Evolutionary conservation across 1,139 yeast species (phyloP), one percentile per base, ranked within the genome.

Genomic region (Geotrichum citri-aurantii): DNA sequence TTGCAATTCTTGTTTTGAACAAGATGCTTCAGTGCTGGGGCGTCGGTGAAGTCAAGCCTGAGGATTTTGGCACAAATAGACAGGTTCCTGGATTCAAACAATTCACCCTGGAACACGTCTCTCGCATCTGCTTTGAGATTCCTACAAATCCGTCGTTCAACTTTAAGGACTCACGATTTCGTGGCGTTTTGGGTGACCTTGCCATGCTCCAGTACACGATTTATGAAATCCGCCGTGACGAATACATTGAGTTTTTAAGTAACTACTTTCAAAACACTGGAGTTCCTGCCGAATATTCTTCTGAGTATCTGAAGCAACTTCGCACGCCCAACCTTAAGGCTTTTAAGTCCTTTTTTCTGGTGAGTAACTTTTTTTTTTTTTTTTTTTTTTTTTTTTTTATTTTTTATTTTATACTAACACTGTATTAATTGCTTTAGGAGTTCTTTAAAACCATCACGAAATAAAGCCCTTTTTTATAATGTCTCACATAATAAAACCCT

Each of bases 101-200:
- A 59, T 85, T 81, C 68, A 79, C 92, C 60, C 81, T 88, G 72
- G 83, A 84, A 56, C 86, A 85, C 64, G 79, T 83, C 47, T 81
- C 91, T 8, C 82, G 86, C 57, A 74, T 89, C 59, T 79, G 85
- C 53, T 88, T 91, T 75, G 95, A 89, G 69, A 76, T 91, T 56
- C 91, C 96, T 11, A 85, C 89, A 67, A 85, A 86, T 65, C 82
- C 84, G 52, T 80, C 81, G 44, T 84, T 85, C 65, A 82, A 86
- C 67, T 75, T 85, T 56, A 81, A 83, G 64, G 96, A 91, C 69
- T 95, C 96, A 2, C 92, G 88, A 68, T 82, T 81, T 66, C 81
- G 95, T 66, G 77, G 84, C 57, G 79, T 88, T 51, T 85, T 91
- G 2, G 83, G 83, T 62, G 99, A 93, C 67, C 77, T 90, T 11